Conservation (phyloP, 1,284 basidiomycete species). For the Agroathelia rolfsii region DNA sequence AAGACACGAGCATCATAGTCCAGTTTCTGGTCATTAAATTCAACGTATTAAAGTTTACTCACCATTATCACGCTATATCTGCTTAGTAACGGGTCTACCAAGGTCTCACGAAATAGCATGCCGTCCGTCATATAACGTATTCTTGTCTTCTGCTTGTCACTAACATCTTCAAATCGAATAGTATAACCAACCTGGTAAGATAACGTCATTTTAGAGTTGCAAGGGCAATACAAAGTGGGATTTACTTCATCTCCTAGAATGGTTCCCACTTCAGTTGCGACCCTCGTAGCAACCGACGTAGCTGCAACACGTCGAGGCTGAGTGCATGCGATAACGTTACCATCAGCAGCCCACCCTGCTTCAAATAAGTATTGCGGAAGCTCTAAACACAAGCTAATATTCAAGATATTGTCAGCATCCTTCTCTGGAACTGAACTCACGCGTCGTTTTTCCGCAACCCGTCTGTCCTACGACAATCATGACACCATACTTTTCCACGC, state of each 20-base stretch:
- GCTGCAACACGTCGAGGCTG: conserved; percentile 95
- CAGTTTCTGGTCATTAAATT: conserved; percentile 9
- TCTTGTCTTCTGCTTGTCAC: conserved; percentile 71
- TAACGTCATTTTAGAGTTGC: background rate
- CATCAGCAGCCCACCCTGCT: conserved; percentile 78
- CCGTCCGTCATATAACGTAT: conserved; percentile 98
- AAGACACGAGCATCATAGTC: conserved; percentile 11
- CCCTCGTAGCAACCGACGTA: conserved; percentile 85
- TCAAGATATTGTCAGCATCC: no score
- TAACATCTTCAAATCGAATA: conserved; percentile 94
- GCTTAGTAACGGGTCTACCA: conserved; percentile 81
- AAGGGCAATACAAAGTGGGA: conserved; percentile 5
- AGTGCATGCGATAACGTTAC: conserved; percentile 80
- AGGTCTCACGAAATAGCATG: conserved; percentile 91
- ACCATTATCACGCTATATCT: conserved; percentile 95
- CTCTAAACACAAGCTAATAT: no score
- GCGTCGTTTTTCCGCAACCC: conserved; percentile 95
- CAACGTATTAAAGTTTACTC: conserved; percentile 16
- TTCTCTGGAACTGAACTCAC: conserved; percentile 46
- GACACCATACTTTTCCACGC: conserved; percentile 76
- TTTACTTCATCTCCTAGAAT: conserved; percentile 84
- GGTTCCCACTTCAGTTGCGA: conserved; percentile 83
- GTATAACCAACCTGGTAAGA: conserved; percentile 81
- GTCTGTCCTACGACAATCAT: conserved; percentile 92
- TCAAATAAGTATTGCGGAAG: conserved; percentile 91